A percentile compares a stretch with the other conserved stretches of the same genome.
Evolutionary conservation across 305 asterid species (phyloP).

Genomic region (Rubia tinctorum): DNA sequence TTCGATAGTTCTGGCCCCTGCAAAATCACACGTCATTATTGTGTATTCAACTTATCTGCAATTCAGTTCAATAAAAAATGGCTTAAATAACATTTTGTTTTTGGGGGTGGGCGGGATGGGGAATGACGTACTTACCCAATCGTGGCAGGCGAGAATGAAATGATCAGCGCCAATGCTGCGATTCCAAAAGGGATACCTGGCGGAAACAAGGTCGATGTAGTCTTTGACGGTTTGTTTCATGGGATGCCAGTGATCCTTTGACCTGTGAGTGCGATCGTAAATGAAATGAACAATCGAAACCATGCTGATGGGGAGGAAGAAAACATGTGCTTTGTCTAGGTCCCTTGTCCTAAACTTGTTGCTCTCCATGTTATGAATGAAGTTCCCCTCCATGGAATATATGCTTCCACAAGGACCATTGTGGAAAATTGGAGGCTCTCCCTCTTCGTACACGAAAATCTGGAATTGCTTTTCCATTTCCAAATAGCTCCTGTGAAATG

Average conservation of each 20-base stretch:
- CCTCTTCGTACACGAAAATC: conserved; percentile 70
- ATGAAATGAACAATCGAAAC: conserved; percentile 72
- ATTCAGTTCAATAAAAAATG: neutral
- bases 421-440: conserved; percentile 88
- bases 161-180: conserved; percentile 80
- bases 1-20: conserved; percentile 91
- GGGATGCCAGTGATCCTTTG: conserved; percentile 56
- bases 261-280: conserved; percentile 26
- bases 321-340: conserved; percentile 59
- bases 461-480: conserved; percentile 82
- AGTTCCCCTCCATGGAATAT: conserved; percentile 79
- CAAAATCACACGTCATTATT: neutral
- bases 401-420: conserved; percentile 84
- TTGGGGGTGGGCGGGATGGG: neutral
- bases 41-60: neutral
- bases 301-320: conserved; percentile 78
- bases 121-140: conserved; percentile 52
- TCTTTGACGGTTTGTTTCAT: conserved; percentile 61
- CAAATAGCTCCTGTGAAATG: conserved; percentile 64
- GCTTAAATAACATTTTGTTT: neutral
- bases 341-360: conserved; percentile 60
- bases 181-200: conserved; percentile 76
- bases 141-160: conserved; percentile 91
- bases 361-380: conserved; percentile 61
- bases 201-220: conserved; percentile 54